These are phyloP conservation scores for Phytophthora citricola DNA, from an alignment of 352 stramenopile genomes.

Conservation along the genomic window DNA sequence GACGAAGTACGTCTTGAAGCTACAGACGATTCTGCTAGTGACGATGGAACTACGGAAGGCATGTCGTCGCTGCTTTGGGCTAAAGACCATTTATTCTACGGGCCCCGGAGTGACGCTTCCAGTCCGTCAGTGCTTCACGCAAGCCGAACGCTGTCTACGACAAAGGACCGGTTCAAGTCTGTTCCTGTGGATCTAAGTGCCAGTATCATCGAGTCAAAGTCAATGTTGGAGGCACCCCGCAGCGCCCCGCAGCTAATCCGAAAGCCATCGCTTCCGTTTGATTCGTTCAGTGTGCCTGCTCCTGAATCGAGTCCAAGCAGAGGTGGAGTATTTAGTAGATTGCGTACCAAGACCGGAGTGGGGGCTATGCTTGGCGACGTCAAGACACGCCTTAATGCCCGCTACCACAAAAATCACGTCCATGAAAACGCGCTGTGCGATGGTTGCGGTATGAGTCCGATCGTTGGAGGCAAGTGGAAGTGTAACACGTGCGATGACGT, in stretches of 20 bases:
- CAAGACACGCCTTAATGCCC: constrained; percentile 55
- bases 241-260: constrained; percentile 14
- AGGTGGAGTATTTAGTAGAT: constrained; percentile 55
- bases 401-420: constrained; percentile 71
- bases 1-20: constrained; percentile 66
- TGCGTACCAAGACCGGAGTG: constrained; percentile 56
- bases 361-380: constrained; percentile 65
- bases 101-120: constrained; percentile 64
- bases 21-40: constrained; percentile 23
- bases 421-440: constrained; percentile 85
- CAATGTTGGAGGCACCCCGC: constrained; percentile 48
- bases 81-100: constrained; percentile 72
- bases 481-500: constrained; percentile 78
- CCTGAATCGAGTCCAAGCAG: constrained; percentile 17
- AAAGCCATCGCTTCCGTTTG: constrained; percentile 33
- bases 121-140: constrained; percentile 68
- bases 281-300: constrained; percentile 24
- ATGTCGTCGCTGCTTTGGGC: constrained; percentile 49
- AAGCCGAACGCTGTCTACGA: constrained; percentile 37
- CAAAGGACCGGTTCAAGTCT: constrained; percentile 62
- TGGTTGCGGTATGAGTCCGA: constrained; percentile 79
- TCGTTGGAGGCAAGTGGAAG: constrained; percentile 78
- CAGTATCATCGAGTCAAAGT: constrained; percentile 62
- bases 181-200: constrained; percentile 68
- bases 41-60: constrained; percentile 17